Percentiles rank a stretch among this genome's conserved stretches.
These are phyloP conservation scores for Xerocomellus chrysenteron DNA, from an alignment of 768 basidiomycete species.

Conservation along the genomic window DNA sequence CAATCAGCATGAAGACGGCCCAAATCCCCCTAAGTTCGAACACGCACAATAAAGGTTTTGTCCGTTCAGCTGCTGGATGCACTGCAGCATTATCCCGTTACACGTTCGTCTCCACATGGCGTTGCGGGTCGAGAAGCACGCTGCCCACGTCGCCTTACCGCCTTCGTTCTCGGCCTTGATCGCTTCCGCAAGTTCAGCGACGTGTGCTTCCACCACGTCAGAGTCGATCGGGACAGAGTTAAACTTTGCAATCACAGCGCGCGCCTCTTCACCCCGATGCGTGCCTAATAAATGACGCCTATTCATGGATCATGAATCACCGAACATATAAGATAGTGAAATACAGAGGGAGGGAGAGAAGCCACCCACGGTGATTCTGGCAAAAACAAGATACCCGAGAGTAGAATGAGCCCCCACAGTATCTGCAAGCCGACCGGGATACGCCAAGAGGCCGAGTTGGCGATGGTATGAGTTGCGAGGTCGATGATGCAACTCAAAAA, in stretches of 20 bases:
- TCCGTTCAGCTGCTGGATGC: constrained; percentile 16
- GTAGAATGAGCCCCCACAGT: constrained; percentile 10
- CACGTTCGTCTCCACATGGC: constrained; percentile 19
- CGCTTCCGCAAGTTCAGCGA: constrained; percentile 13
- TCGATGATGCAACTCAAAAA: constrained; percentile 73
- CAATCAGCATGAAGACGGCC: neutral
- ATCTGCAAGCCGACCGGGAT: constrained; percentile 15
- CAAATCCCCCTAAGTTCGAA: neutral
- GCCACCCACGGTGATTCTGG: constrained; percentile 15
- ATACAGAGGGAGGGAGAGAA: neutral
- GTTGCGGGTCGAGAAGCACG: constrained; percentile 17
- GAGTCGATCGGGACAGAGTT: constrained; percentile 15
- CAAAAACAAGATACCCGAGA: constrained; percentile 13
- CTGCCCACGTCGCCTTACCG: constrained; percentile 14
- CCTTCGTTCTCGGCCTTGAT: constrained; percentile 18
- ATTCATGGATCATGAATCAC: neutral
- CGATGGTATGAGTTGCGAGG: constrained; percentile 11
- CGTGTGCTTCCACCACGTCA: constrained; percentile 11
- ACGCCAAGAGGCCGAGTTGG: constrained; percentile 16
- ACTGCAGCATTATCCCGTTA: constrained; percentile 17
- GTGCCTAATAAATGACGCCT: constrained; percentile 11
- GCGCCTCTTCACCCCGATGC: constrained; percentile 1
- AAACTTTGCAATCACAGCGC: constrained; percentile 13
- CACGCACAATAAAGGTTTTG: constrained; percentile 20
- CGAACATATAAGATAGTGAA: neutral